Base-by-base conservation (phyloP, 768 basidiomycete species). In the Pleurotus cornucopiae region DNA sequence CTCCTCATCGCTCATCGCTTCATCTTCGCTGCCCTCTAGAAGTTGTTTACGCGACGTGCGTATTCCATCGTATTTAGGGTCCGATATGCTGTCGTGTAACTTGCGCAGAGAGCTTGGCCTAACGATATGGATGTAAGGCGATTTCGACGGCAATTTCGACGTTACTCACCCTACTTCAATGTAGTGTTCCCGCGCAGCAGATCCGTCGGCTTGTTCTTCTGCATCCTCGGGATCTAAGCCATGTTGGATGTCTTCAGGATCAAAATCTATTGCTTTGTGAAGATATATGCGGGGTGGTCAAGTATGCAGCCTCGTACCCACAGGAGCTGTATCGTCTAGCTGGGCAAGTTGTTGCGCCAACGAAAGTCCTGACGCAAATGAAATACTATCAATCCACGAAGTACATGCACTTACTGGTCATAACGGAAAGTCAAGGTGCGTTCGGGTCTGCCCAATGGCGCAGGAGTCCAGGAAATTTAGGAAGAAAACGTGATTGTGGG, bases 281-380 rank as follows among this genome's bases (percentile, higher is more conserved):
- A 26, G 26, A 51, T 47, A 62, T 54, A 58, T 58, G 45, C 43
- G 54, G 18, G 13, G 21, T 16, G 53, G 34, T 30, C 23, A 45
- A 23, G 37, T 55, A 57, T 25, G 18, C n/a, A 51, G 40, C 23
- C 2, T 2, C 79, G 58, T 64, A 88, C 92, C 89, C 38, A 75
- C 70, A 48, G 89, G 89, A 9, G 84, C 79, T 18, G 85, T 72
- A 51, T 89, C 82, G 46, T 90, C 81, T 21, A 98, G 82, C 64
- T 88, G 80, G 38, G 87, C 88, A 41, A 97, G 83, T 65, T 96
- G 93, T 66, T 95, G 82, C 2, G 83, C 85, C 21, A 91, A 78
- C 2, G 88, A 84, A 37, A 87, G 67, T 16, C 75, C 76, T 78
- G 49, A 3, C 7, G 21, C 0, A 3, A 6, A 16, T 16, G 38